Evolutionary conservation across 805 yeast genomes (phyloP).

Genomic region (Candida saitoana): DNA sequence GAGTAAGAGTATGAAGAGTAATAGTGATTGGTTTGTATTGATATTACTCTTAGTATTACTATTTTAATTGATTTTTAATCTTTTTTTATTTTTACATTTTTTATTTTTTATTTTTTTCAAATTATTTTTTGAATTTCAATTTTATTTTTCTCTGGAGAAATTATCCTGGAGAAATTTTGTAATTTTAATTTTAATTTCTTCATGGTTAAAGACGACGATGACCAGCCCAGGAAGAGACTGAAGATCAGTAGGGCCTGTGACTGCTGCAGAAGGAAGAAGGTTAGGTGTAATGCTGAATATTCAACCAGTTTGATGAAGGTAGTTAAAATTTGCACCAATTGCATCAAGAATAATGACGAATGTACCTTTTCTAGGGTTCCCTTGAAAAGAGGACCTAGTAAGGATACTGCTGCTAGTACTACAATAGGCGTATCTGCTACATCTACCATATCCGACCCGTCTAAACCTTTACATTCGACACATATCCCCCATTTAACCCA

Average conservation of each 20-base stretch:
- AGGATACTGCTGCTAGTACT: constrained; percentile 16
- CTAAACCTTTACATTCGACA: too few species aligned
- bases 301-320: constrained; percentile 42
- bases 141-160: not conserved
- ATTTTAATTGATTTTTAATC: not conserved
- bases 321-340: constrained; percentile 56
- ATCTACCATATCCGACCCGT: not conserved
- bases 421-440: not conserved
- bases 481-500: constrained; percentile 8
- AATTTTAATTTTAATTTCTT: not conserved
- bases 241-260: constrained; percentile 82
- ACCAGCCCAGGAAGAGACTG: constrained; percentile 51
- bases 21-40: too few species aligned
- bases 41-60: too few species aligned
- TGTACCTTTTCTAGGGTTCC: constrained; percentile 73
- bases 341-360: constrained; percentile 53
- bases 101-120: not conserved
- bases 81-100: too few species aligned
- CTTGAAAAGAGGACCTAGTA: constrained; percentile 74
- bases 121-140: not conserved
- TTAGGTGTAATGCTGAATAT: constrained; percentile 63
- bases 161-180: constrained; percentile 1
- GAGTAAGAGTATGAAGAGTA: too few species aligned
- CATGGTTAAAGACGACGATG: not conserved
- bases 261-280: constrained; percentile 69